Evolutionary conservation across 805 yeast species (phyloP).

Genomic region (Candida montana): DNA sequence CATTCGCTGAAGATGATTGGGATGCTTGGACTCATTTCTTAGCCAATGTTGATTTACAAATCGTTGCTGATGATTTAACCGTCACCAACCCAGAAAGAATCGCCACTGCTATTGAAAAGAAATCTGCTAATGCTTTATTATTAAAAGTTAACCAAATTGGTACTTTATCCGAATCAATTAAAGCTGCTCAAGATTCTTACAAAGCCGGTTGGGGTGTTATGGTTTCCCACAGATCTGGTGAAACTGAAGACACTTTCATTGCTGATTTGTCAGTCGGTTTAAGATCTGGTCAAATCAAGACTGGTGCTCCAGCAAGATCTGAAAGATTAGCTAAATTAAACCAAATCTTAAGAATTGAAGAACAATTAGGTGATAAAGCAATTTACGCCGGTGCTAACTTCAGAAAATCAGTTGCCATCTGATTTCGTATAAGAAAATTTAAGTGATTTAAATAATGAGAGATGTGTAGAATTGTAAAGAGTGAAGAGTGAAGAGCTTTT

Average conservation of each 20-base stretch:
- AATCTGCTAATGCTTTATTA: slow-evolving; percentile 90
- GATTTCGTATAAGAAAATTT: no score
- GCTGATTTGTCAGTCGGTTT: slow-evolving; percentile 98
- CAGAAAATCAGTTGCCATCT: slow-evolving; percentile 44
- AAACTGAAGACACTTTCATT: slow-evolving; percentile 97
- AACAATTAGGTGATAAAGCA: slow-evolving; percentile 97
- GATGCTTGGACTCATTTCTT: slow-evolving; percentile 92
- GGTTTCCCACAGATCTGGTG: slow-evolving; percentile 99
- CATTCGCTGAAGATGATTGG: slow-evolving; percentile 99
- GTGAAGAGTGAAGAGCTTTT: no score
- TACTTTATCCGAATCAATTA: slow-evolving; percentile 90
- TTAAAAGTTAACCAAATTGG: slow-evolving; percentile 99
- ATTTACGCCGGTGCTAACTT: slow-evolving; percentile 90
- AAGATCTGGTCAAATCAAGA: slow-evolving; percentile 98
- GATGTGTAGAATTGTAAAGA: no score
- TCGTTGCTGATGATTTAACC: slow-evolving; percentile 97
- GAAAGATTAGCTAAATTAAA: slow-evolving; percentile 99
- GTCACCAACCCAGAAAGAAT: slow-evolving; percentile 97
- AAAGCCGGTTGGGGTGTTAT: slow-evolving; percentile 99
- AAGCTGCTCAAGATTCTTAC: slow-evolving; percentile 94
- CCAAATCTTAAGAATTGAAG: slow-evolving; percentile 98
- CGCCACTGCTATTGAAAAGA: slow-evolving; percentile 92
- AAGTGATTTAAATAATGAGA: no score
- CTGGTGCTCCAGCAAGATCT: slow-evolving; percentile 99
- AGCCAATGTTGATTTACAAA: slow-evolving; percentile 71